phyloP scores from a whole-genome alignment of 495 filamentous ascomycete genomes.

The Penicillium paxilli region DNA sequence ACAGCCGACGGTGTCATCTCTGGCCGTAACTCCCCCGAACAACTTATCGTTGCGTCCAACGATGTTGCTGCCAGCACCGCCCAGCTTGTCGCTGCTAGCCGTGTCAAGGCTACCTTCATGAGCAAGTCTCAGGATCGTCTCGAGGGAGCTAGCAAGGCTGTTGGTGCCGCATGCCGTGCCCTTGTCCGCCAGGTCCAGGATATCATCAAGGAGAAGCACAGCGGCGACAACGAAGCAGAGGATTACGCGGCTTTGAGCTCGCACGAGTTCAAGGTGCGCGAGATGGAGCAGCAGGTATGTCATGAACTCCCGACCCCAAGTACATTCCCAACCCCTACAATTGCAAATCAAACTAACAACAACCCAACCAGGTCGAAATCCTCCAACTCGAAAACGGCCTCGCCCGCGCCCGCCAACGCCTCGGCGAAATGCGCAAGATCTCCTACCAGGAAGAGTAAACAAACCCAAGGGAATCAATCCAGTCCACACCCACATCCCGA shows the following conservation, averaged over 20 bases:
- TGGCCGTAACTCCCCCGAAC: slow-evolving; percentile 87
- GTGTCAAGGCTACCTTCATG: slow-evolving; percentile 98
- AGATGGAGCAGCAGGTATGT: slow-evolving; percentile 99
- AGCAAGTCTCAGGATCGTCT: slow-evolving; percentile 90
- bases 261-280: slow-evolving; percentile 96
- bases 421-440: slow-evolving; percentile 99
- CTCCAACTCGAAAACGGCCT: slow-evolving; percentile 91
- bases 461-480: too few species aligned
- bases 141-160: slow-evolving; percentile 89
- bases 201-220: slow-evolving; percentile 84
- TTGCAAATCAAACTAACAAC: neutral
- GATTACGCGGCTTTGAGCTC: slow-evolving; percentile 85
- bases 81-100: slow-evolving; percentile 90
- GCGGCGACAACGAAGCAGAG: slow-evolving; percentile 71
- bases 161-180: slow-evolving; percentile 81
- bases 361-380: slow-evolving; percentile 81
- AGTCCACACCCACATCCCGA: too few species aligned
- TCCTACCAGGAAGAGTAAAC: slow-evolving; percentile 82
- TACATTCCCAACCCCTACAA: slow-evolving; percentile 5
- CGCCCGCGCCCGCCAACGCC: slow-evolving; percentile 71
- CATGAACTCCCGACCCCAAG: slow-evolving; percentile 6
- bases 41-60: slow-evolving; percentile 96
- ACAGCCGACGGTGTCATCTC: slow-evolving; percentile 95
- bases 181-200: slow-evolving; percentile 91
- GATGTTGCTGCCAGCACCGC: slow-evolving; percentile 94